Evolutionary conservation across 2,329 filamentous ascomycete species (phyloP), one percentile per base, ranked within the genome.

Genomic region (Claviceps citrina): DNA sequence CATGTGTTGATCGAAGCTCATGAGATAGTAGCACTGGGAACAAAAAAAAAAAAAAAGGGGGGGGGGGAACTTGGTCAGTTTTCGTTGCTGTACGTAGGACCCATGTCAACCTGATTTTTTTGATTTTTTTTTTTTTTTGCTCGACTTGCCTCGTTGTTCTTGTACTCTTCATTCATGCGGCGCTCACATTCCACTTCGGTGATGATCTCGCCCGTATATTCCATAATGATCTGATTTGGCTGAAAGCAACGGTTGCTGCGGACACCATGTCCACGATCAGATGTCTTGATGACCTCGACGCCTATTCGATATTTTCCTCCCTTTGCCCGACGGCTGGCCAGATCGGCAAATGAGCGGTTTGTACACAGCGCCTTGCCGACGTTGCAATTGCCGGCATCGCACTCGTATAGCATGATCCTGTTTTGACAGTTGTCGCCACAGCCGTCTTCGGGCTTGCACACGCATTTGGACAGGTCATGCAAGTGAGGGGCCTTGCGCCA

Each of bases 1-100:
- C 78, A 96, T 91, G 60, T 93, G 91, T 59, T 95, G 86, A 55
- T 96, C 87, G 56, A 96, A 95, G 41, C 85, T 86, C 91, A 98
- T 98, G 37, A 98, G 68, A 59, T 98, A 98, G 61, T 94, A 96
- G 61, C 86, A 94, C 84, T 94, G 50, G 4, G 5, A 13, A 30
- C 12, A 30, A 15, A 15, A 3, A 30, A n/a, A 8, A 28, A 10
- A 28, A 13, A 28, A 13, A 28, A 13, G n/a, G 27, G n/a, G n/a
- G 13, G n/a, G n/a, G 27, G 15, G 7, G 28, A 13, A 34, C 16
- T 26, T 32, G 26, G n/a, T 22, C 33, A 25, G 6, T 31, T 31
- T 16, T 31, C 12, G 12, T 15, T 31, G 7, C 15, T 15, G 7
- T n/a, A n/a, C n/a, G n/a, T n/a, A n/a, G n/a, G n/a, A n/a, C n/a